Evolutionary conservation across 2,329 filamentous ascomycete species (phyloP).

Genomic region (Sporothrix pseudoabietina): DNA sequence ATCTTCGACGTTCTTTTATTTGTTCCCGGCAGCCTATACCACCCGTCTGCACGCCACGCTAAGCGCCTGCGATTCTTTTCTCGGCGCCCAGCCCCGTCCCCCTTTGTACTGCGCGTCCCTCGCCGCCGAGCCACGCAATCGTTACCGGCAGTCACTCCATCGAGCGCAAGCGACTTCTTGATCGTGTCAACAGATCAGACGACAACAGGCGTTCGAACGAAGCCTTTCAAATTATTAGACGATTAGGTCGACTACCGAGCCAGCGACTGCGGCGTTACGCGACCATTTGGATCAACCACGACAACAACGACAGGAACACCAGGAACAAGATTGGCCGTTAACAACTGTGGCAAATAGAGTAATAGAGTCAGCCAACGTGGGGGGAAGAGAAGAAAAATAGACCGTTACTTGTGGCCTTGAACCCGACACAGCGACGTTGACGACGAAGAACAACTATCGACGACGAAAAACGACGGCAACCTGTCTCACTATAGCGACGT

Average conservation of each 20-base stretch:
- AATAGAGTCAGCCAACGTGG: neutral
- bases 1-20: constrained; percentile 6
- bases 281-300: constrained; percentile 16
- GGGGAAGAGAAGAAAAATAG: neutral
- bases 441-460: neutral
- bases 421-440: neutral
- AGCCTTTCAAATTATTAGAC: neutral
- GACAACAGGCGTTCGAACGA: constrained; percentile 7
- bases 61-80: constrained; percentile 22
- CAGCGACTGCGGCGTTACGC: neutral
- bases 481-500: neutral
- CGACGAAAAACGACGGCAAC: neutral
- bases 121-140: constrained; percentile 24
- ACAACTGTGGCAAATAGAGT: constrained; percentile 1
- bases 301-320: neutral
- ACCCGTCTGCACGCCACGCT: constrained; percentile 19
- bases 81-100: constrained; percentile 30
- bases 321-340: neutral
- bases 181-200: constrained; percentile 1
- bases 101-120: constrained; percentile 9
- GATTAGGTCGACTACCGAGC: neutral
- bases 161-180: constrained; percentile 3
- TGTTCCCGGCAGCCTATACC: constrained; percentile 6
- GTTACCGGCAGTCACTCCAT: neutral
- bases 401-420: neutral